Conservation (phyloP, 257 asterid genomes). For the Solanum piurae region DNA sequence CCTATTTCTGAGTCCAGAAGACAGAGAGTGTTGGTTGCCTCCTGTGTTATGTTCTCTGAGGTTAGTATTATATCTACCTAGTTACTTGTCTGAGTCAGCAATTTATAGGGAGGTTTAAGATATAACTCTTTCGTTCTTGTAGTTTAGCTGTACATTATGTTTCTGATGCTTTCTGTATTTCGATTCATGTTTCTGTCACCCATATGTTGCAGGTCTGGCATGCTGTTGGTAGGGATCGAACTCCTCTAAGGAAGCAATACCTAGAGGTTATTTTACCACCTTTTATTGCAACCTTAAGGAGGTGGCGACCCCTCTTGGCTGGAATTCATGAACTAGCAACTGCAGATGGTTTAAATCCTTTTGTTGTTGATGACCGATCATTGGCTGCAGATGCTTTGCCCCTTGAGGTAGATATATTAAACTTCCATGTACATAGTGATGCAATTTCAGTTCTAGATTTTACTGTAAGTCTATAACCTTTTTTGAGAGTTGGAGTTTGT, state of each 20-base stretch:
- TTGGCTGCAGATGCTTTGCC: constrained; percentile 96
- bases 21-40: constrained; percentile 93
- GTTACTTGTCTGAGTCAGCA: not conserved
- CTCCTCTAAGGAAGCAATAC: constrained; percentile 82
- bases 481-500: constrained; percentile 2
- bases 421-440: not conserved
- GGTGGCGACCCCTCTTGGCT: constrained; percentile 98
- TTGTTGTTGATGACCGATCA: constrained; percentile 86
- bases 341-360: constrained; percentile 92
- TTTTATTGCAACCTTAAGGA: constrained; percentile 85
- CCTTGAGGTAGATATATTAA: constrained; percentile 50
- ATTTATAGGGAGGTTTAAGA: not conserved
- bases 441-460: constrained; percentile 3
- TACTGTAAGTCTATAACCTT: not conserved
- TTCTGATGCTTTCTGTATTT: not conserved
- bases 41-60: constrained; percentile 92
- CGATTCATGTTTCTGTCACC: constrained; percentile 7
- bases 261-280: constrained; percentile 92
- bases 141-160: not conserved
- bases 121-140: not conserved
- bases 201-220: constrained; percentile 66
- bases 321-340: constrained; percentile 94
- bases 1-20: constrained; percentile 86
- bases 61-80: constrained; percentile 32
- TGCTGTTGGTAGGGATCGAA: constrained; percentile 75